Conservation (phyloP, 106 monocot genomes). For the Vanilla planifolia region DNA sequence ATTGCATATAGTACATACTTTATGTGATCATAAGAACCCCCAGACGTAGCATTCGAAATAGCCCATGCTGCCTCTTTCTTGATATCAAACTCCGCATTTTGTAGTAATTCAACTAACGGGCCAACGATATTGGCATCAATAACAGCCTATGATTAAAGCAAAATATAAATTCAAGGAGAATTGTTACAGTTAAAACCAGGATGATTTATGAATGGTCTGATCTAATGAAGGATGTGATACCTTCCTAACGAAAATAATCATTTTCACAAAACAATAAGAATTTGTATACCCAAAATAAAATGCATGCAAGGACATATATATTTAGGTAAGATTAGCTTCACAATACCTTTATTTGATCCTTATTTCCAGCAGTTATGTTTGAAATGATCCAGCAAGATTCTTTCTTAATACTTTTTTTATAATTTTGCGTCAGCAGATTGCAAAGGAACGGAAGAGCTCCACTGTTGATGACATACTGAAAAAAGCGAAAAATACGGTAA, state of each 20-base stretch:
- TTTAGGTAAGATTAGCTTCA: not conserved
- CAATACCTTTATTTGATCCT: slow-evolving; percentile 41
- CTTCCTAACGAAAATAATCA: no score
- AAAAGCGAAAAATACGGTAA: not conserved
- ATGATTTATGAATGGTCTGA: no score
- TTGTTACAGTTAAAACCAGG: no score
- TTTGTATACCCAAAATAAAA: not conserved
- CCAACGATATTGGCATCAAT: slow-evolving; percentile 30
- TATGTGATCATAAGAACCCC: slow-evolving; percentile 37
- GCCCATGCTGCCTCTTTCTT: slow-evolving; percentile 51
- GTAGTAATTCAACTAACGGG: slow-evolving; percentile 30
- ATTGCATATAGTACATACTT: slow-evolving; percentile 20
- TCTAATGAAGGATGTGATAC: no score
- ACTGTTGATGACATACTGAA: slow-evolving; percentile 31
- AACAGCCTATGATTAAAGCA: slow-evolving; percentile 20
- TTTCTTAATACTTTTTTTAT: slow-evolving; percentile 44
- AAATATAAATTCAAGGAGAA: not conserved
- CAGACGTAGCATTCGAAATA: slow-evolving; percentile 42
- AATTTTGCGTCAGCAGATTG: slow-evolving; percentile 36
- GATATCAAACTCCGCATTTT: slow-evolving; percentile 41
- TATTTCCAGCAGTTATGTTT: slow-evolving; percentile 41
- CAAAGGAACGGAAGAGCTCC: slow-evolving; percentile 28
- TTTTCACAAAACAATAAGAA: not conserved
- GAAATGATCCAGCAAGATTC: slow-evolving; percentile 49
- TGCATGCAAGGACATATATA: not conserved